These are phyloP conservation scores for Aspergillus tubingensis DNA, from an alignment of 2,329 filamentous ascomycete genomes.

Conservation along the genomic window DNA sequence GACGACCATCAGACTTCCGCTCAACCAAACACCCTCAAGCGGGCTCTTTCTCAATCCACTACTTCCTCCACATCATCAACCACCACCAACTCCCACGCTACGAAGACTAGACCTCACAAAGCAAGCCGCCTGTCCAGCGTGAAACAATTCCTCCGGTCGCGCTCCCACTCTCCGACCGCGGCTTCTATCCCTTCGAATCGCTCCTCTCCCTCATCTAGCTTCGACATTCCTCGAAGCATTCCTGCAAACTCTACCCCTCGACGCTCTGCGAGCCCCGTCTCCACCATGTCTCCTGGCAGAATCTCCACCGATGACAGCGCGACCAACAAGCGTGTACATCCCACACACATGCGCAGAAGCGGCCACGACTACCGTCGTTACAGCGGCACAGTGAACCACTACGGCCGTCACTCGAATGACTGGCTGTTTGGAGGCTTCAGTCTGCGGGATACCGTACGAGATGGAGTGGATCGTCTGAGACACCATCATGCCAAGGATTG, in stretches of 20 bases:
- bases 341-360: conserved; percentile 26
- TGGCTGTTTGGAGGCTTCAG: conserved; percentile 55
- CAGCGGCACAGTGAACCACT: conserved; percentile 46
- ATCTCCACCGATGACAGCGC: conserved; percentile 19
- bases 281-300: conserved; percentile 22
- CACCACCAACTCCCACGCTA: conserved; percentile 1
- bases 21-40: conserved; percentile 7
- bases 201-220: conserved; percentile 1
- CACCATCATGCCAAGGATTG: conserved; percentile 17
- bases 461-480: conserved; percentile 40
- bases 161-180: neutral
- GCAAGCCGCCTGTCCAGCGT: conserved; percentile 10
- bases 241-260: conserved; percentile 12
- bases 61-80: conserved; percentile 15
- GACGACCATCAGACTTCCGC: neutral
- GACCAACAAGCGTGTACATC: conserved; percentile 17
- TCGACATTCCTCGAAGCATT: conserved; percentile 14
- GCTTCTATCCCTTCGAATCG: conserved; percentile 18
- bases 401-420: conserved; percentile 53
- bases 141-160: conserved; percentile 11
- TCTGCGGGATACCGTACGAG: conserved; percentile 48
- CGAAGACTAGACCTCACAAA: conserved; percentile 3
- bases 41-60: conserved; percentile 24
- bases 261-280: conserved; percentile 21
- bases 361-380: conserved; percentile 42